Evolutionary conservation across 2,329 filamentous ascomycete genomes (phyloP), one percentile per base, ranked within the genome.

Genomic region (Grosmannia clavigera): DNA sequence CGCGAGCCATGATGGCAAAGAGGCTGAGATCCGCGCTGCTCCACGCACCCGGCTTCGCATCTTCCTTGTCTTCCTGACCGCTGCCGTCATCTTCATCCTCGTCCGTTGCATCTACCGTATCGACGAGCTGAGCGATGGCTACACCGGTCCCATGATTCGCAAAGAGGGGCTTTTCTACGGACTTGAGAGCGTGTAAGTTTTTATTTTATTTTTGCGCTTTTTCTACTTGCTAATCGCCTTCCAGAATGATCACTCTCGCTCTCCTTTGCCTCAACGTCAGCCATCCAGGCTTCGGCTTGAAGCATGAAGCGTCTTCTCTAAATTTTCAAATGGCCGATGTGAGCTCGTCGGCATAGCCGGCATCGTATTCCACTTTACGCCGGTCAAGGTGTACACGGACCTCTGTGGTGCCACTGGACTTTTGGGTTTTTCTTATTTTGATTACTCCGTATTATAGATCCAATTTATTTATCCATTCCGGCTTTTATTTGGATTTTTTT

Each of bases 61-160:
- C 11, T 86, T 85, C 67, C 71, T 83, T 14, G 64, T 69, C 2
- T 81, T 78, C 53, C 70, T 86, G 12, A 69, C 72, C 1, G 66
- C 81, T 1, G 79, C 83, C 0, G 82, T 84, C 3, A 57, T 84
- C 3, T 73, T 80, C 52, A 83, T 88, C 64, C 78, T 87, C 48
- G 77, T 79, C 4, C 75, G 85, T 19, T 85, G 80, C 64, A 48
- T 62, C 55, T 66, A 83, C 68, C 77, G 85, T 59, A 82, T 86
- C 51, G 81, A 82, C 11, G 85, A 88, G 71, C 69, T 88, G 62
- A 81, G 78, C 62, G 73, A 83, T 48, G 85, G 85, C 1, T 88
- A 84, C 73, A 66, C 69, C 31, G 83, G 82, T 0, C 68, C 73
- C 6, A 69, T 86, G 60, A 80, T 85, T 50, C 72, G 72, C 5